A percentile compares a stretch with the other conserved stretches of the same genome.
phyloP scores from a whole-genome alignment of 2,329 filamentous ascomycete species.

The Nigrospora oryzae region DNA sequence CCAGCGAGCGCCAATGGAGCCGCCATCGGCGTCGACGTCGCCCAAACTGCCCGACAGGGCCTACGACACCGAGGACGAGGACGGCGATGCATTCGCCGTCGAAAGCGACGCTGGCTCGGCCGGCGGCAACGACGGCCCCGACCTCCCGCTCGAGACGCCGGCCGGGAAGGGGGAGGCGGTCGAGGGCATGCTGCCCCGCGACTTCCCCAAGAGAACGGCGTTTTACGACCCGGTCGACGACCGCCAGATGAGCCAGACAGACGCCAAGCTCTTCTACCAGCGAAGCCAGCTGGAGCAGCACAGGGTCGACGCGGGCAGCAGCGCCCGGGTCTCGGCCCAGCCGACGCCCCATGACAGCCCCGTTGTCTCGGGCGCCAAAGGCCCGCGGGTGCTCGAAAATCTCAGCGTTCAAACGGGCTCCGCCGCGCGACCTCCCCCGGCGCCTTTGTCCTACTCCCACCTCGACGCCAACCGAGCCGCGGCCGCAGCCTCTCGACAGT shows the following conservation, averaged over 20 bases:
- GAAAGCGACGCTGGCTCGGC: conserved; percentile 25
- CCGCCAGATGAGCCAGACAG: conserved; percentile 87
- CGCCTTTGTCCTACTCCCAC: background rate
- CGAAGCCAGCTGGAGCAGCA: conserved; percentile 61
- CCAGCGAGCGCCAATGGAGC: conserved; percentile 8
- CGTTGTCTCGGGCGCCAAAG: conserved; percentile 16
- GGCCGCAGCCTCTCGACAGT: background rate
- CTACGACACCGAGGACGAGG: conserved; percentile 28
- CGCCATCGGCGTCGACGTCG: conserved; percentile 24
- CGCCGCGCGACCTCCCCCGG: background rate
- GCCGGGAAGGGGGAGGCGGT: conserved; percentile 11
- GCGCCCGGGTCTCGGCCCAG: conserved; percentile 15
- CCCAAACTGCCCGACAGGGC: conserved; percentile 19
- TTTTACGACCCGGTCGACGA: conserved; percentile 92
- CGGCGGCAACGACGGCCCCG: conserved; percentile 8
- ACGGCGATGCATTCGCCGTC: conserved; percentile 17
- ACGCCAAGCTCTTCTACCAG: conserved; percentile 95
- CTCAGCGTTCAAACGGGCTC: background rate
- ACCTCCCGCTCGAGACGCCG: conserved; percentile 13
- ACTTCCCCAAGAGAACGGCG: conserved; percentile 63
- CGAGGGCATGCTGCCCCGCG: conserved; percentile 52
- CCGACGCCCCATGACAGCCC: conserved; percentile 39
- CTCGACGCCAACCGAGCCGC: background rate
- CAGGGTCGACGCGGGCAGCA: conserved; percentile 27
- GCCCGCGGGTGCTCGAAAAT: conserved; percentile 2